These are phyloP conservation scores for Penicillium paradoxum DNA, from an alignment of 495 filamentous ascomycete genomes.

Conservation along the genomic window DNA sequence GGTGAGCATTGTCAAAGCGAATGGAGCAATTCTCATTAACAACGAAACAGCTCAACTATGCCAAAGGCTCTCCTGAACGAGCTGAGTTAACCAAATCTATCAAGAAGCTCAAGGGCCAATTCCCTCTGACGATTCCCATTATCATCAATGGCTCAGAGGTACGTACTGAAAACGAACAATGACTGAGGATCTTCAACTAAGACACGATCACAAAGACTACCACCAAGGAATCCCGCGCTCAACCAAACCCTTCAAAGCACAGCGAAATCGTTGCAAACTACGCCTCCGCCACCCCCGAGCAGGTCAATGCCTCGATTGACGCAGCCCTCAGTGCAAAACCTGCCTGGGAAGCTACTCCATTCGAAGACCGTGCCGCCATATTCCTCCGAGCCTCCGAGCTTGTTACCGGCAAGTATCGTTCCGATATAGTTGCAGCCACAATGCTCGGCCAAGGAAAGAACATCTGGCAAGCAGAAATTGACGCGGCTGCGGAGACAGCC, in stretches of 20 bases:
- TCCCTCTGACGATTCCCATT: slow-evolving; percentile 28
- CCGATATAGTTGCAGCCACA: slow-evolving; percentile 84
- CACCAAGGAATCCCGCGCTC: slow-evolving; percentile 28
- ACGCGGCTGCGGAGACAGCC: slow-evolving; percentile 79
- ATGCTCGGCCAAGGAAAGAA: slow-evolving; percentile 96
- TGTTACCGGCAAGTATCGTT: slow-evolving; percentile 80
- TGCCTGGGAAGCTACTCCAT: slow-evolving; percentile 74
- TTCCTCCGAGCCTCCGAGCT: slow-evolving; percentile 90
- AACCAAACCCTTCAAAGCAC: slow-evolving; percentile 72
- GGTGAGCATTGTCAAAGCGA: slow-evolving; percentile 1
- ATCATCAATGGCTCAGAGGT: slow-evolving; percentile 26
- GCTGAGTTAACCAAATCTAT: slow-evolving; percentile 23
- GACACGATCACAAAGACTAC: slow-evolving; percentile 6
- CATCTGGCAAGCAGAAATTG: slow-evolving; percentile 94
- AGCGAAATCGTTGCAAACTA: slow-evolving; percentile 63
- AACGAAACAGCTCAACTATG: slow-evolving; percentile 21
- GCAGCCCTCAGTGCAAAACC: slow-evolving; percentile 76
- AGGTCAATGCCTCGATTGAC: slow-evolving; percentile 69
- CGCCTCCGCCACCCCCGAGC: slow-evolving; percentile 59
- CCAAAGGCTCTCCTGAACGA: slow-evolving; percentile 28
- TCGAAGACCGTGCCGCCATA: slow-evolving; percentile 80
- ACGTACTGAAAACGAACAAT: neutral
- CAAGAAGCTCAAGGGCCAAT: slow-evolving; percentile 22
- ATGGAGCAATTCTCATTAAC: neutral
- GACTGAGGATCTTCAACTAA: neutral